Percentiles rank a stretch among this genome's conserved stretches.
Conservation (phyloP, 1,284 basidiomycete genomes). For the Irpex sp. region DNA sequence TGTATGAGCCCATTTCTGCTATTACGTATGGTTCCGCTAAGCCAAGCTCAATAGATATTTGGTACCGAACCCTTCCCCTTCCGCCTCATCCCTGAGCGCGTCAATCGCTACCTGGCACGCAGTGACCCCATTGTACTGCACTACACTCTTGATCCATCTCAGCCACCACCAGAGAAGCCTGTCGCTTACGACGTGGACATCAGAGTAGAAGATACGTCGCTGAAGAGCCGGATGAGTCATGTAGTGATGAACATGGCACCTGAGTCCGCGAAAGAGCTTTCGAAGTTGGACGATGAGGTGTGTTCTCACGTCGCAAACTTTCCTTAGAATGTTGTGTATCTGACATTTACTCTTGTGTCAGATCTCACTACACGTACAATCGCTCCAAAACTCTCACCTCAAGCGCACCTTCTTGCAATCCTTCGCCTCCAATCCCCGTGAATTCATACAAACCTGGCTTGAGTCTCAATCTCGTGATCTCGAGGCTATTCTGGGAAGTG, state of each 20-base stretch:
- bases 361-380: slow-evolving; percentile 78
- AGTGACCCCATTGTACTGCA: slow-evolving; percentile 86
- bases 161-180: slow-evolving; percentile 58
- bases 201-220: slow-evolving; percentile 78
- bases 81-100: slow-evolving; percentile 82
- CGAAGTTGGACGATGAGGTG: slow-evolving; percentile 86
- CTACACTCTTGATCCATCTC: slow-evolving; percentile 64
- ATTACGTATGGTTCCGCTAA: neutral
- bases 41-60: slow-evolving; percentile 50
- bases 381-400: slow-evolving; percentile 80
- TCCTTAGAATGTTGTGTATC: slow-evolving; percentile 1
- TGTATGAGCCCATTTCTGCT: slow-evolving; percentile 36
- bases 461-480: slow-evolving; percentile 90
- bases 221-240: slow-evolving; percentile 74
- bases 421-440: slow-evolving; percentile 78
- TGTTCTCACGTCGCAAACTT: slow-evolving; percentile 11
- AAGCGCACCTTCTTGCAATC: slow-evolving; percentile 85
- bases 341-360: slow-evolving; percentile 25
- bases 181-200: slow-evolving; percentile 87
- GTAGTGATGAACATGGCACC: slow-evolving; percentile 73
- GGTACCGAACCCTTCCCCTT: slow-evolving; percentile 65
- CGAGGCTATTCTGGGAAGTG: slow-evolving; percentile 86
- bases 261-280: slow-evolving; percentile 64
- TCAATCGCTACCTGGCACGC: slow-evolving; percentile 77
- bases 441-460: slow-evolving; percentile 88